Base-by-base conservation (phyloP, 2,329 filamentous ascomycete genomes). In the Madurella mycetomatis region DNA sequence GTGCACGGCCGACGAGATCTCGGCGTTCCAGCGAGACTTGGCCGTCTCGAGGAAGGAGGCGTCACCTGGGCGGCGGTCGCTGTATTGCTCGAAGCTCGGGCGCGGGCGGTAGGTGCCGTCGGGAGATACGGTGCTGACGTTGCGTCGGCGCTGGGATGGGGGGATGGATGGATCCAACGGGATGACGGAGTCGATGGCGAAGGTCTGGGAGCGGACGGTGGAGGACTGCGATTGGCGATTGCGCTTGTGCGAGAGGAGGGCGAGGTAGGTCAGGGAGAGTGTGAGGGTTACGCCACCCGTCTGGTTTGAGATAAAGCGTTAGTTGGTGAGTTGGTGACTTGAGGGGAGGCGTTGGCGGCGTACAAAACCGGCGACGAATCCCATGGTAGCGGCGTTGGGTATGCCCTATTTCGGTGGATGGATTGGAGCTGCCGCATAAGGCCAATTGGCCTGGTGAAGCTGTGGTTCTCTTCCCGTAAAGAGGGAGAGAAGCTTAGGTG, bases 21-120 rank as follows among this genome's bases (percentile, higher is more conserved):
- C 88, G 48, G 79, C 71, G 69, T 94, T 92, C 88, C 88, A 92
- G 56, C 82, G 76, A 65, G 88, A 85, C 74, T 92, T 92, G 63
- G 85, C 77, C 37, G 82, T 75, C 66, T 91, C 87, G 51, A 84
- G 67, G 47, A 88, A 73, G 46, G 77, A 56, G n/a, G 76, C 30
- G 30, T 78, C 76, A 58, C 74, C 49, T 79, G 70, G 39, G 75
- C 73, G 45, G 77, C 75, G 40, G 75, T 68, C 64, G 5, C 13
- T 37, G 34, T 44, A 31, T 11, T 45, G 47, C n/a, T 51, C 31
- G 43, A 80, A 73, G 9, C 76, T 76, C 11, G 76, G 79, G 2
- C 75, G 76, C 16, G 56, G 56, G 43, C 53, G 42, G 46, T 56
- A 53, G 44, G 46, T 49, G 45, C 51, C 53, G 60, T 59, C 11